Evolutionary conservation across 305 asterid species (phyloP).

Genomic region (Solanum hybrid): DNA sequence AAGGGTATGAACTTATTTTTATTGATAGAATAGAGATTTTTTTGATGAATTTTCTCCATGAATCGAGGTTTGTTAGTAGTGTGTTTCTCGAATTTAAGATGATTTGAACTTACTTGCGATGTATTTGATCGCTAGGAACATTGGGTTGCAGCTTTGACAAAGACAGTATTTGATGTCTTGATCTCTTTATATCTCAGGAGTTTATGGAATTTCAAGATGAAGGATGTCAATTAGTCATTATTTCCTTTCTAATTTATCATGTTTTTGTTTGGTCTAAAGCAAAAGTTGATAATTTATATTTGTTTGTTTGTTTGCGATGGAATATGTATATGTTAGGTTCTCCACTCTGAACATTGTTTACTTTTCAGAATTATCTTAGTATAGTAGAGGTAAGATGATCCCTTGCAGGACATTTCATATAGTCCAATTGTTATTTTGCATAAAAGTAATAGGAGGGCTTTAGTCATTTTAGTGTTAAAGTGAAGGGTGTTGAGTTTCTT

Average conservation of each 20-base stretch:
- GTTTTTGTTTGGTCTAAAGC: neutral
- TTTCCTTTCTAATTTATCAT: neutral
- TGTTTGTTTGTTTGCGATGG: neutral
- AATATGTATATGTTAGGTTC: neutral
- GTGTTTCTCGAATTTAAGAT: neutral
- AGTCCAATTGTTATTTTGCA: neutral
- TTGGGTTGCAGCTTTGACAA: neutral
- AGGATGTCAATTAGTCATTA: conserved; percentile 23
- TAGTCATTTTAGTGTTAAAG: neutral
- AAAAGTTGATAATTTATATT: neutral
- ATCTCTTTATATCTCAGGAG: neutral
- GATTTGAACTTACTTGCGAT: neutral
- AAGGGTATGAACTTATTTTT: conserved; percentile 28
- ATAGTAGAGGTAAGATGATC: neutral
- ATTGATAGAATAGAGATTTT: neutral
- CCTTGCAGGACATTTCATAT: neutral
- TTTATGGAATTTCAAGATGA: conserved; percentile 5
- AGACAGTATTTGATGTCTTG: neutral
- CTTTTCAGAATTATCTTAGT: neutral
- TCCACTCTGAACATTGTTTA: neutral
- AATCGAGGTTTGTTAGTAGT: neutral
- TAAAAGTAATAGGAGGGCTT: neutral
- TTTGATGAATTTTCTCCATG: neutral
- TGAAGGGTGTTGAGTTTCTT: neutral
- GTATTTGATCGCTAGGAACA: neutral